Base-by-base conservation (phyloP, 2,329 filamentous ascomycete species). In the Nakataea oryzae region DNA sequence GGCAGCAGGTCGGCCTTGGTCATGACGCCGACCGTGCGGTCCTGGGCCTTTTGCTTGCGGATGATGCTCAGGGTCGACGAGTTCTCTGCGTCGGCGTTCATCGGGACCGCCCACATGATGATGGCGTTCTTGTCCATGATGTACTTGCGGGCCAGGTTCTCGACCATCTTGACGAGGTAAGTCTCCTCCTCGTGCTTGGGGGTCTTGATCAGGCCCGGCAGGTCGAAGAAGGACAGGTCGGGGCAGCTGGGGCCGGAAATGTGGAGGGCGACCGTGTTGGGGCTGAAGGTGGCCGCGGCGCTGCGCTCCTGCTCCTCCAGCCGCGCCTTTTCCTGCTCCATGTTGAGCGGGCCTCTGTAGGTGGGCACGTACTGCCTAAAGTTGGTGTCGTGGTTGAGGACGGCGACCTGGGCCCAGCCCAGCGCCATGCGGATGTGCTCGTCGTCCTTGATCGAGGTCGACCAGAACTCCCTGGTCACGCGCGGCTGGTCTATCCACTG, bases 1-100 rank as follows among this genome's bases (percentile, higher is more conserved):
- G 85, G 81, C 0, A 92, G 74, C 0, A 89, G 81, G 65, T 96
- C 93, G 0, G 92, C 91, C 69, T 96, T 96, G 0, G 92, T 96
- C 21, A 96, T 79, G 0, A 96, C 89, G 0, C 90, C 90, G 61
- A 90, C 79, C 1, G 86, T 89, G 1, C 87, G 79, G 3, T 77
- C 65, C 2, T 81, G 77, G 0, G 87, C 88, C 1, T 77, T 77
- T 1, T 83, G 74, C 55, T 80, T 72, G 32, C 83, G 74, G 66
- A 93, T 84, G 3, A 91, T 78, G 0, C 81, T 80, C 13, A 89
- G 85, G 0, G 90, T 89, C 0, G 81, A 87, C 0, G 89, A 93
- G 17, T 87, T 93, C 1, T 90, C 86, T 0, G 90, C 83, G 63
- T 96, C 91, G 0, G 83, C 84, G 2, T 90, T 90, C 84, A 96